Evolutionary conservation across 2,329 filamentous ascomycete species (phyloP).

Genomic region (Aureobasidium sp.): DNA sequence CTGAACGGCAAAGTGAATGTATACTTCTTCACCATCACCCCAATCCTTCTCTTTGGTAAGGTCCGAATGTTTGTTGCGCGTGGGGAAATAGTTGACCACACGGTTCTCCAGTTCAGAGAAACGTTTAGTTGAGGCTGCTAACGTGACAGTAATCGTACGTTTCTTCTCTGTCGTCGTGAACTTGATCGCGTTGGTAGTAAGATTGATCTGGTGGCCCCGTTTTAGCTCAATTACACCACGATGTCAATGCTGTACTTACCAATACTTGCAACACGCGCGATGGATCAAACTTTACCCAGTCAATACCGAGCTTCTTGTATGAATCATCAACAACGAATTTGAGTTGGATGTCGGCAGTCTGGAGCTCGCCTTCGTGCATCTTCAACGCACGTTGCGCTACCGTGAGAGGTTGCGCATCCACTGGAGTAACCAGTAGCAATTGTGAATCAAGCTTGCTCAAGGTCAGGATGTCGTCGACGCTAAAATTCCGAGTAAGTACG

Average conservation of each 20-base stretch:
- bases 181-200: conserved; percentile 74
- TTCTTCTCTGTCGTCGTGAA: conserved; percentile 59
- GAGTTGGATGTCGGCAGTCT: conserved; percentile 59
- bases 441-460: conserved; percentile 69
- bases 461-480: conserved; percentile 66
- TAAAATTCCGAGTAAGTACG: conserved; percentile 48
- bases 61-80: conserved; percentile 40
- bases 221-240: neutral
- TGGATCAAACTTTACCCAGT: conserved; percentile 65
- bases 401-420: conserved; percentile 56
- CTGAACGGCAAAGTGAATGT: conserved; percentile 62
- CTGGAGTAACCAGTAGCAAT: conserved; percentile 62
- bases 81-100: conserved; percentile 53
- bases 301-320: conserved; percentile 47
- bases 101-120: conserved; percentile 35
- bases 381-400: conserved; percentile 61
- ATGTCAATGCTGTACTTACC: neutral
- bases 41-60: conserved; percentile 51
- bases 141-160: conserved; percentile 55
- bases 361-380: conserved; percentile 70
- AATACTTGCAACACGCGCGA: conserved; percentile 68
- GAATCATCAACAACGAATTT: conserved; percentile 55
- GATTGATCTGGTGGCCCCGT: conserved; percentile 47
- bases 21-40: conserved; percentile 58
- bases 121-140: conserved; percentile 53